These are phyloP conservation scores for Phytophthora podocarpi DNA, from an alignment of 352 stramenopile genomes.

Conservation along the genomic window DNA sequence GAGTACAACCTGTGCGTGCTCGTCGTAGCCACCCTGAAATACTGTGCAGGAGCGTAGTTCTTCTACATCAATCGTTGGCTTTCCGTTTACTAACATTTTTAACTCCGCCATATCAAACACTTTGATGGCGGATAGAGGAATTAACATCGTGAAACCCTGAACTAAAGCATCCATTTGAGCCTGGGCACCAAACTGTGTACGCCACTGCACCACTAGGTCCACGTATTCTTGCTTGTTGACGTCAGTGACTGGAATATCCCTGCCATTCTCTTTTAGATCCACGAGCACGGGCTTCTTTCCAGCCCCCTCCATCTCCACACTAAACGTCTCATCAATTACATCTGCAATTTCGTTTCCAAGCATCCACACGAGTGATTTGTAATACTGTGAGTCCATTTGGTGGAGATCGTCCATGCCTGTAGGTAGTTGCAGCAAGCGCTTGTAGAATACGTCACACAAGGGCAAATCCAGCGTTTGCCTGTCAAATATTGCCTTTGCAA, in stretches of 20 bases:
- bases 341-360: conserved; percentile 80
- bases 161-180: conserved; percentile 63
- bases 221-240: conserved; percentile 84
- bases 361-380: conserved; percentile 88
- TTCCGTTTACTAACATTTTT: conserved; percentile 55
- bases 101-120: conserved; percentile 53
- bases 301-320: conserved; percentile 53
- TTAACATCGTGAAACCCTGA: conserved; percentile 56
- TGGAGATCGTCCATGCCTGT: conserved; percentile 65
- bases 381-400: conserved; percentile 79
- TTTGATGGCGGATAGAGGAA: conserved; percentile 50
- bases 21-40: conserved; percentile 84
- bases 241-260: conserved; percentile 68
- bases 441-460: conserved; percentile 76
- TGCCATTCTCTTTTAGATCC: conserved; percentile 69
- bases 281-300: conserved; percentile 36
- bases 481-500: conserved; percentile 89
- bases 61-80: conserved; percentile 83
- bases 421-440: conserved; percentile 59
- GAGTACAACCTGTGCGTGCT: conserved; percentile 74
- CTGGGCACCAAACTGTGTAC: conserved; percentile 55
- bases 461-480: conserved; percentile 82
- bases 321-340: conserved; percentile 88
- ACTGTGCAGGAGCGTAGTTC: conserved; percentile 78
- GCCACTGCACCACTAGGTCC: conserved; percentile 63